A percentile compares a stretch with the other conserved stretches of the same genome.
Conservation (phyloP, 179 eudicot species). For the Drosera spatulata region DNA sequence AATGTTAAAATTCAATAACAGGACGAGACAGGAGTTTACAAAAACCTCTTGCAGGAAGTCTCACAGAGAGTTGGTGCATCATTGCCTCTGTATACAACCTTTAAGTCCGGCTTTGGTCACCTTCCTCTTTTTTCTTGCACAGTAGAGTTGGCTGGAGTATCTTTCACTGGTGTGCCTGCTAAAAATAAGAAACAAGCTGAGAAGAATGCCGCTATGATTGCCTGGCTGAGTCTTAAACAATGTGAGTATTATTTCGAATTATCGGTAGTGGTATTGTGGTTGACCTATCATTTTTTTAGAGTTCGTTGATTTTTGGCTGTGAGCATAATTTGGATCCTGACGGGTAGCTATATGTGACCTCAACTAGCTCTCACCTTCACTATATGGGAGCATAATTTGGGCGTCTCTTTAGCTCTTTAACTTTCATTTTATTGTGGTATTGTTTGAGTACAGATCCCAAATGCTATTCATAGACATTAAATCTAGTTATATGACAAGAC, state of each 20-base stretch:
- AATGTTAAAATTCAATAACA: conserved; percentile 7
- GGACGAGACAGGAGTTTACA: conserved; percentile 71
- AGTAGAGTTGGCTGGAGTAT: conserved; percentile 49
- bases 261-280: neutral
- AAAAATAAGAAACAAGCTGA: conserved; percentile 68
- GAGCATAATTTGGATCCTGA: too few species aligned
- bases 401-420: too few species aligned
- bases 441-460: too few species aligned
- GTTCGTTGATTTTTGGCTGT: too few species aligned
- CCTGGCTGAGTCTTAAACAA: conserved; percentile 51
- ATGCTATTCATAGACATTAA: too few species aligned
- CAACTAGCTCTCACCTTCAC: too few species aligned
- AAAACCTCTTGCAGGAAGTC: conserved; percentile 61
- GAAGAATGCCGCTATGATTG: conserved; percentile 61
- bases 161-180: conserved; percentile 55
- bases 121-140: conserved; percentile 48
- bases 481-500: too few species aligned
- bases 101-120: conserved; percentile 41
- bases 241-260: conserved; percentile 19
- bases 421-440: too few species aligned
- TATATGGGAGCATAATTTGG: too few species aligned
- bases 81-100: conserved; percentile 45
- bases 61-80: conserved; percentile 60
- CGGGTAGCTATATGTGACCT: too few species aligned
- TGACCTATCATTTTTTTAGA: neutral